Evolutionary conservation across 108 stramenopile species (phyloP).

Genomic region (Nitzschia palea): DNA sequence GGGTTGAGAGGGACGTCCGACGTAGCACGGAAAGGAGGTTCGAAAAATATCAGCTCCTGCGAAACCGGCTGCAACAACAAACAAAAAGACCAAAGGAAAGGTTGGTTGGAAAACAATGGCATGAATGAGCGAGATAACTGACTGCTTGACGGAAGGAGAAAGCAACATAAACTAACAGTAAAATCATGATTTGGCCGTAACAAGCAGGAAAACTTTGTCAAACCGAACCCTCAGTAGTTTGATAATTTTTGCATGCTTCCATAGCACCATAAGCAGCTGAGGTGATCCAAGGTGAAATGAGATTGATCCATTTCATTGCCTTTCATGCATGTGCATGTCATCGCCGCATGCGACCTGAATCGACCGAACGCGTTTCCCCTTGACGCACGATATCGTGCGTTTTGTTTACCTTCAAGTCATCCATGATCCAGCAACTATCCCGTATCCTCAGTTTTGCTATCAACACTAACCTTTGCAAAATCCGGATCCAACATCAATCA

Average conservation of each 20-base stretch:
- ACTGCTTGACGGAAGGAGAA: not conserved
- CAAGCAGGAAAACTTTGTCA: no score
- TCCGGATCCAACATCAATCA: slow-evolving; percentile 95
- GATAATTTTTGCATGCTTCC: not conserved
- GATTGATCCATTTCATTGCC: not conserved
- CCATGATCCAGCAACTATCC: not conserved
- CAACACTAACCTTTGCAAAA: slow-evolving; percentile 91
- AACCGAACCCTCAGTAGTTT: no score
- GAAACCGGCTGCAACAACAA: slow-evolving; percentile 72
- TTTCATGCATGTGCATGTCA: not conserved
- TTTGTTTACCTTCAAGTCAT: no score
- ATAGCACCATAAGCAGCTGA: not conserved
- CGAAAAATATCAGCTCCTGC: slow-evolving; percentile 94
- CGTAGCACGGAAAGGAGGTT: slow-evolving; percentile 94
- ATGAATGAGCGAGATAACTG: not conserved
- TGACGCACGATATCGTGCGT: not conserved
- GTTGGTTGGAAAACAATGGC: slow-evolving; percentile 3
- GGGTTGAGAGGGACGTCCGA: slow-evolving; percentile 95
- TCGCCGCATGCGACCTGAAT: not conserved
- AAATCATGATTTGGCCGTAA: not conserved
- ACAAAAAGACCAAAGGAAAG: not conserved
- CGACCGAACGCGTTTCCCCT: not conserved
- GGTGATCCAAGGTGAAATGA: not conserved
- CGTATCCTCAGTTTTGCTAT: not conserved
- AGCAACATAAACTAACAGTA: not conserved